These are phyloP conservation scores for Nicotiana benthamiana DNA, from an alignment of 257 asterid genomes.

Conservation along the genomic window DNA sequence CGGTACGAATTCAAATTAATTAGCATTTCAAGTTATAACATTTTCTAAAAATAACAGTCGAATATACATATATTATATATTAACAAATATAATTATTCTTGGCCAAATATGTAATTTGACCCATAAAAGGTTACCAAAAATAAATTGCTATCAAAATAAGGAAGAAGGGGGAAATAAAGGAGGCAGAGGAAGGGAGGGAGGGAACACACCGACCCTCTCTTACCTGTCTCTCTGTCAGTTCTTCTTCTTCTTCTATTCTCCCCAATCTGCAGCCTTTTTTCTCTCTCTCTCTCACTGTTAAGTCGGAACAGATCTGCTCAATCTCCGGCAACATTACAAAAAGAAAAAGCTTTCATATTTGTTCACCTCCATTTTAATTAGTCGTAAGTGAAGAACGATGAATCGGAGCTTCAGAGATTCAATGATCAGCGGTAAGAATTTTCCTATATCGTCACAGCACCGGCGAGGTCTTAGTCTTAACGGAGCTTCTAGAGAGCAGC, in stretches of 20 bases:
- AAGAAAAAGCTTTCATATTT: neutral
- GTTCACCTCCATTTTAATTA: no score
- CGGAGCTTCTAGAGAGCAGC: constrained; percentile 22
- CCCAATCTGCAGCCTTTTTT: neutral
- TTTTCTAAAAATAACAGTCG: no score
- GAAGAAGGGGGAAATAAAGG: neutral
- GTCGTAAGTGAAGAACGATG: constrained; percentile 13
- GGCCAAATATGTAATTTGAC: no score
- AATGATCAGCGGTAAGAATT: constrained; percentile 33
- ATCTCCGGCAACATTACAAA: neutral
- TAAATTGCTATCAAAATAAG: no score
- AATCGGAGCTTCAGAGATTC: constrained; percentile 72
- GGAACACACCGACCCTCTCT: neutral
- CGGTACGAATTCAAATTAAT: no score
- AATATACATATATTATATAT: no score
- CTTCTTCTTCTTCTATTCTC: neutral
- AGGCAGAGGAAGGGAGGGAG: neutral
- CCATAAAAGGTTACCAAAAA: no score
- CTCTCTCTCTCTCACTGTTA: neutral
- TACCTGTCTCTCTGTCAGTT: constrained; percentile 6
- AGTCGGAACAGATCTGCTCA: neutral
- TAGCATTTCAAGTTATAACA: no score
- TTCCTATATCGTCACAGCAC: constrained; percentile 33
- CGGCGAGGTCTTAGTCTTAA: constrained; percentile 65
- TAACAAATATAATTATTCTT: no score